Evolutionary conservation across 805 yeast genomes (phyloP).

Genomic region (Ogataea pignaliae): DNA sequence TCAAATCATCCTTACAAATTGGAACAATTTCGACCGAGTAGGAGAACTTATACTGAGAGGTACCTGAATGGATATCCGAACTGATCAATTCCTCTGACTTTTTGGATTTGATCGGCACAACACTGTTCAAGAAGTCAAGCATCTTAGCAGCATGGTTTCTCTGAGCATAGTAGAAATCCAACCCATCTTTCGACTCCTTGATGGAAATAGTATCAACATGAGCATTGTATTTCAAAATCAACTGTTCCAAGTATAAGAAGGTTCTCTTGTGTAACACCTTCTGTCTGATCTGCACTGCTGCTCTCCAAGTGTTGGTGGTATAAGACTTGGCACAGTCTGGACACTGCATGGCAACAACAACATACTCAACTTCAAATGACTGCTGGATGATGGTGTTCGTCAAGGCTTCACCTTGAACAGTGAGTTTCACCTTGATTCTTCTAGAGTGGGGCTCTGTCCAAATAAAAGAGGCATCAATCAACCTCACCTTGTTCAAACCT

Average conservation of each 20-base stretch:
- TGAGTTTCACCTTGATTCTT: conserved; percentile 83
- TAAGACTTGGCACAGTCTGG: conserved; percentile 97
- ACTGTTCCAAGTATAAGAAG: conserved; percentile 89
- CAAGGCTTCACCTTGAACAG: conserved; percentile 97
- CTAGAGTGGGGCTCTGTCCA: conserved; percentile 99
- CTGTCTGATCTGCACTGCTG: conserved; percentile 95
- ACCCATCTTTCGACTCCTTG: conserved; percentile 88
- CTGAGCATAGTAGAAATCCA: conserved; percentile 87
- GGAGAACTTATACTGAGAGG: conserved; percentile 83
- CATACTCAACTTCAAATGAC: conserved; percentile 88
- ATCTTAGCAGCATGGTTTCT: conserved; percentile 90
- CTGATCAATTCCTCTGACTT: conserved; percentile 89
- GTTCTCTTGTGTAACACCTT: conserved; percentile 97
- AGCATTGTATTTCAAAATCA: conserved; percentile 87
- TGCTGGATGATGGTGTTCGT: conserved; percentile 89
- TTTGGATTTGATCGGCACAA: conserved; percentile 78
- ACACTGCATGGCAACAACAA: conserved; percentile 94
- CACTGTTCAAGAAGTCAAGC: conserved; percentile 83
- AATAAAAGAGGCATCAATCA: conserved; percentile 89
- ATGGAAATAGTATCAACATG: conserved; percentile 92
- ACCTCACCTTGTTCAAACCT: conserved; percentile 79
- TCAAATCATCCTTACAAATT: conserved; percentile 93
- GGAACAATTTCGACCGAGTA: conserved; percentile 94
- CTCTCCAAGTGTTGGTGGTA: conserved; percentile 97
- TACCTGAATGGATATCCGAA: conserved; percentile 87